Evolutionary conservation across 2,329 filamentous ascomycete species (phyloP), one percentile per base, ranked within the genome.

Genomic region (Cucurbitaria berberidis): DNA sequence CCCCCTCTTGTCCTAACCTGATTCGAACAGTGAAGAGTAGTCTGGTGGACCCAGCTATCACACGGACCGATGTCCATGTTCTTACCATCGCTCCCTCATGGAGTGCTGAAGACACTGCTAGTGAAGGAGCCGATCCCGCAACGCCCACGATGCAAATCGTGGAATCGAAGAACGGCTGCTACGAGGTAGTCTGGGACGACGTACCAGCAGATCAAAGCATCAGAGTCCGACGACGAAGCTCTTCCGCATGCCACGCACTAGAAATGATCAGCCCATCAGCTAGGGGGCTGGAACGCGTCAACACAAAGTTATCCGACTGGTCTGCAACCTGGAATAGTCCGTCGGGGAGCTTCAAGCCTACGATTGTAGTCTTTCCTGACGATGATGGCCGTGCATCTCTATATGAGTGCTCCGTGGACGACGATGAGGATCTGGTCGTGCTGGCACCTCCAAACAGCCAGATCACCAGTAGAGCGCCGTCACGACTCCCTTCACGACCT

Each of bases 1-100:
- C 9, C 1, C 18, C 38, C 8, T 57, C 45, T 5, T 67, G 41
- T 46, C 62, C 58, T 5, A 54, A 48, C 13, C 53, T 53, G 5
- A 52, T 53, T 9, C 16, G 24, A 19, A 42, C 30, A 18, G 40
- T 39, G 7, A 74, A 68, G 46, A 61, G 70, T 36, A 58, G 29
- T 19, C 51, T 48, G 19, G 72, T 70, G 18, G 60, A 63, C 27
- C 57, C 70, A 19, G 70, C 69, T 5, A 49, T 67, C 6, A 75
- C 72, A 5, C 58, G 64, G 4, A 70, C 73, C 1, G 71, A 73
- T 51, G 70, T 75, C 3, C 72, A 75, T 48, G 65, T 74, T 18
- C 59, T 74, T 27, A 62, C 70, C 3, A 61, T 68, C 29, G 48
- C 68, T 15, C 67, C 68, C 5, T 57, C 60, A 1, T 57, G 50